Base-by-base conservation (phyloP, 441 rosid species). In the Melianthus villosus region DNA sequence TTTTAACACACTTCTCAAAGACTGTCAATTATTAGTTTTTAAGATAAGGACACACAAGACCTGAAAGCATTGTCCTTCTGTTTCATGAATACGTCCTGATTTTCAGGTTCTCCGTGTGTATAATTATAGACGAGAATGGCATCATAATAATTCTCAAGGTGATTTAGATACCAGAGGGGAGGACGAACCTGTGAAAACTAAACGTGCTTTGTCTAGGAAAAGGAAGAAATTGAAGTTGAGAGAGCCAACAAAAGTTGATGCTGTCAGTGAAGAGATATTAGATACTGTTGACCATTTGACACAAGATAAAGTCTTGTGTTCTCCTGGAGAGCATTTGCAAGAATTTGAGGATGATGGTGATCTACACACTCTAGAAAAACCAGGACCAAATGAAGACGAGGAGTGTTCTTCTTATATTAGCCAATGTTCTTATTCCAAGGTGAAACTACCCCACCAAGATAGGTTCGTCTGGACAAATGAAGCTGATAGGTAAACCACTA, bases 391-490 rank as follows among this genome's bases (percentile, higher is more conserved):
- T 34, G 72, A 59, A 54, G 75, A 65, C 58, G 69, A 60, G 34
- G 77, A 59, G 40, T 56, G 49, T 37, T 34, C 53, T 67, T 68
- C 78, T 25, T 9, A 56, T 30, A 50, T 62, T 53, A 65, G 62
- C 47, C 72, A 39, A 48, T 42, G 42, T 46, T 61, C 78, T 52
- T 53, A 43, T 53, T 51, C 71, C 26, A 71, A 73, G 66, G 60
- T 55, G 53, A 63, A 62, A 58, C 55, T 64, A 50, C 56, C 55
- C 46, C 79, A 70, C 31, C 60, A 49, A 31, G 71, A 49, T 48
- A 77, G 91, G 57, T 82, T 67, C 62, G 48, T 36, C 13, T 91
- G 98, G 98, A 75, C 93, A 27, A 96, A 85, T 62, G 79, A 68
- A 63, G 68, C 73, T 2, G 98, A 91, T 62, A 85, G 84, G 98